Evolutionary conservation across 345 rosid genomes (phyloP), one percentile per base, ranked within the genome.

Genomic region (Sonneratia alba): DNA sequence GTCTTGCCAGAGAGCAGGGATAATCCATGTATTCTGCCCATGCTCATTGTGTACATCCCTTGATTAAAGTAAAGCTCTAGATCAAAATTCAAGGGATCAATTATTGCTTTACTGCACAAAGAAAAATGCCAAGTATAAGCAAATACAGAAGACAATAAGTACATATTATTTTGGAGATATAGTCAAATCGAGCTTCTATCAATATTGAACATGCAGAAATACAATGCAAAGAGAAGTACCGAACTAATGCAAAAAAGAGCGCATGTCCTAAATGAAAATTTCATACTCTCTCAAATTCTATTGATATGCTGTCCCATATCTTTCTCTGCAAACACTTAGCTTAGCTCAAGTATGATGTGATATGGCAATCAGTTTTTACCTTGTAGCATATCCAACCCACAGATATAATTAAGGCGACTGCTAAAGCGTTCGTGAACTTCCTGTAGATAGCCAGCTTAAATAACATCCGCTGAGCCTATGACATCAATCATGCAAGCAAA

Each of bases 371-470:
- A 34, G 2, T 13, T 15, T 27, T 73, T 83, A 95, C 99, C 98
- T 95, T 97, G 45, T 95, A 95, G 87, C 98, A 95, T 75, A 85
- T 85, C 99, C 98, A 95, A 70, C 99, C 98, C 36, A 90, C 87
- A 55, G 98, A 95, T 53, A 92, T 90, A 69, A 92, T 77, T 73
- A 92, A 90, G 62, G 96, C 88, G n/a, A 92, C 96, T 24, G 88
- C 97, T 85, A 95, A 79, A 70, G 98, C 97, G 76, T 89, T 95
- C 18, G 99, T 92, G 81, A 95, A 92, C 85, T 89, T 95, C 76
- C 92, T 77, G 85, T 95, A 92, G 64, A 90, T 89, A 75, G 90
- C 97, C 82, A 92, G 78, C 84, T 90, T 95, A 45, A 72, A 87
- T 84, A 82, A 78, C 89, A 92, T 87, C 81, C 97, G 79, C 77